Base-by-base conservation (phyloP, 2,329 filamentous ascomycete species). In the Macrophomina phaseolina region DNA sequence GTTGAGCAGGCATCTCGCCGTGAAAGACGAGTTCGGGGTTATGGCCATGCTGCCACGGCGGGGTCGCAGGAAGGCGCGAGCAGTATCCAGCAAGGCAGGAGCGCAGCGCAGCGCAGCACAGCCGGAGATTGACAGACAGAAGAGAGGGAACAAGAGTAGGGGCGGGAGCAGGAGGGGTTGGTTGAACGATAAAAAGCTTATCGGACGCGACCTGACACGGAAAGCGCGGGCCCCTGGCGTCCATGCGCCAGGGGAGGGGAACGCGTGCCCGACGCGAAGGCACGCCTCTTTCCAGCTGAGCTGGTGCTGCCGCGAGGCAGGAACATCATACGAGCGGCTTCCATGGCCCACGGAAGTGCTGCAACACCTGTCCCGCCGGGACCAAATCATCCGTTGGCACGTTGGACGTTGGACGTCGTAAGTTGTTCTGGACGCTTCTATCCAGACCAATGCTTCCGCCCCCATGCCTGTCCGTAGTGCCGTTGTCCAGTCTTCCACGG, bases 11-110 rank as follows among this genome's bases (percentile, higher is more conserved):
- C 60, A 63, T 7, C 11, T 49, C 16, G 60, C 60, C 6, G 32
- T 63, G 60, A 63, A 63, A 52, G 60, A 36, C 1, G 60, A 40
- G 18, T 40, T 55, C 2, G 52, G 32, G 16, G 52, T 55, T 7
- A 55, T 40, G n/a, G 52, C 28, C 52, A 55, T 55, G 32, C 4
- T 38, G 49, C 18, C 28, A 12, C n/a, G 9, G 45, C 23, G 23
- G 23, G 23, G 2, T 4, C 3, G n/a, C 45, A 48, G 5, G 5
- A 11, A 48, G 8, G 38, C 8, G 38, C 42, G 16, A 5, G 52
- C 52, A 40, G 32, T 12, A 36, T 53, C 11, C 42, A 14, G 42
- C 8, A 45, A 45, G 5, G 42, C 11, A 14, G 5, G 42, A 45
- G 5, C 12, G 49, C 14, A 38, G 32, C n/a, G 23, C 11, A 55